phyloP scores from a whole-genome alignment of 352 stramenopile genomes.

The Pythium volutum region DNA sequence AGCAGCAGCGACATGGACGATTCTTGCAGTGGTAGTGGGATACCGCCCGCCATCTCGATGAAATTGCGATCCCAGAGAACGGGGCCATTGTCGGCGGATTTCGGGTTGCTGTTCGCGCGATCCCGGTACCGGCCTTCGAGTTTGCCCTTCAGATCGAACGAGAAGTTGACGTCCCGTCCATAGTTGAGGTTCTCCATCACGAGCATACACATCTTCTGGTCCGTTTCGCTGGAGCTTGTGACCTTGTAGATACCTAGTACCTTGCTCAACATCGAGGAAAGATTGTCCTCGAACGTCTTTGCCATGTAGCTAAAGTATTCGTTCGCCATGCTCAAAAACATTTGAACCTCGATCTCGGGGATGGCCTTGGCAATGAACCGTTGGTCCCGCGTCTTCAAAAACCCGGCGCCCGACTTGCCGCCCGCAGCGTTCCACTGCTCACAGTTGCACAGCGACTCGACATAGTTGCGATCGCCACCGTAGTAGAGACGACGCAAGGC shows the following conservation, averaged over 20 bases:
- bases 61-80: constrained; percentile 89
- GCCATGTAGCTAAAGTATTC: constrained; percentile 90
- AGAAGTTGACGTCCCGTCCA: constrained; percentile 80
- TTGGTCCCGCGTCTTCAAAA: constrained; percentile 85
- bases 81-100: constrained; percentile 28
- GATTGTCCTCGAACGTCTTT: constrained; percentile 82
- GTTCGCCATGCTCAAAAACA: constrained; percentile 89
- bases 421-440: constrained; percentile 83
- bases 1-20: constrained; percentile 77
- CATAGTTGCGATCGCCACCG: constrained; percentile 79
- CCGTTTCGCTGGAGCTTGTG: constrained; percentile 60
- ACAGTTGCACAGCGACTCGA: constrained; percentile 85
- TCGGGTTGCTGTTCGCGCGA: constrained; percentile 19
- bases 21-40: constrained; percentile 80
- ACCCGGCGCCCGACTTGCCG: constrained; percentile 84
- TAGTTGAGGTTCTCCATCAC: constrained; percentile 90
- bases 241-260: constrained; percentile 87
- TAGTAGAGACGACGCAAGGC: constrained; percentile 81
- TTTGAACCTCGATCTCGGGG: constrained; percentile 82
- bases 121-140: constrained; percentile 78
- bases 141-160: constrained; percentile 88
- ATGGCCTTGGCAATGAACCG: constrained; percentile 88
- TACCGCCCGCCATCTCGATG: constrained; percentile 77
- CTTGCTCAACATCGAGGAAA: constrained; percentile 88
- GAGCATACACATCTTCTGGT: constrained; percentile 84